phyloP scores from a whole-genome alignment of 331 rosid genomes.

The Stylosanthes scabra region DNA sequence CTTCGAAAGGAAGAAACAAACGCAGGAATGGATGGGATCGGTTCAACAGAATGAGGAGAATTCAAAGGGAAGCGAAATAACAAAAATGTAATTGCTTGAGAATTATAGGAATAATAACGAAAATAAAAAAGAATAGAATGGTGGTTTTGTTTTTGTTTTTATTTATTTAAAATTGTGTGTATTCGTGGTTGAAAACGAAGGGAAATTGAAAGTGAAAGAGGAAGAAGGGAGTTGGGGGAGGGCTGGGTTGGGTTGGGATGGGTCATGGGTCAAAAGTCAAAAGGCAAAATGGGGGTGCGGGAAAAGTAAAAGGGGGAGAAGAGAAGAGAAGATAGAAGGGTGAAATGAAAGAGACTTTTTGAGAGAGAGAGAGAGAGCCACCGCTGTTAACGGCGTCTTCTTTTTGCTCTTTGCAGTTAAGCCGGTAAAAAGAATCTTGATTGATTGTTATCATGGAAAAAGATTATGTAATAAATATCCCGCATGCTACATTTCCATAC shows the following conservation, averaged over 20 bases:
- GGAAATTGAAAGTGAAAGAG: not conserved
- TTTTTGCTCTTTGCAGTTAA: no score
- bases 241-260: no score
- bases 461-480: no score
- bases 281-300: no score
- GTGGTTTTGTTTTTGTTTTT: not conserved
- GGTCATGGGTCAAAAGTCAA: not conserved
- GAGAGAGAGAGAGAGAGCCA: not conserved
- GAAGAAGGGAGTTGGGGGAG: not conserved
- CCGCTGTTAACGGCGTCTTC: not conserved
- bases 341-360: not conserved
- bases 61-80: not conserved
- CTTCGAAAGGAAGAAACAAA: not conserved
- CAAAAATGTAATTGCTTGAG: not conserved
- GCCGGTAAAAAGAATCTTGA: no score
- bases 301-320: not conserved
- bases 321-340: not conserved
- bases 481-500: no score
- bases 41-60: constrained; percentile 17
- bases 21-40: not conserved
- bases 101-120: no score
- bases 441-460: no score
- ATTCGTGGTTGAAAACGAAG: constrained; percentile 1
- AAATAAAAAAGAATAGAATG: not conserved
- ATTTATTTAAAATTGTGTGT: not conserved